Conservation (phyloP, 2,329 filamentous ascomycete genomes). For the Microcyclosporella mali region DNA sequence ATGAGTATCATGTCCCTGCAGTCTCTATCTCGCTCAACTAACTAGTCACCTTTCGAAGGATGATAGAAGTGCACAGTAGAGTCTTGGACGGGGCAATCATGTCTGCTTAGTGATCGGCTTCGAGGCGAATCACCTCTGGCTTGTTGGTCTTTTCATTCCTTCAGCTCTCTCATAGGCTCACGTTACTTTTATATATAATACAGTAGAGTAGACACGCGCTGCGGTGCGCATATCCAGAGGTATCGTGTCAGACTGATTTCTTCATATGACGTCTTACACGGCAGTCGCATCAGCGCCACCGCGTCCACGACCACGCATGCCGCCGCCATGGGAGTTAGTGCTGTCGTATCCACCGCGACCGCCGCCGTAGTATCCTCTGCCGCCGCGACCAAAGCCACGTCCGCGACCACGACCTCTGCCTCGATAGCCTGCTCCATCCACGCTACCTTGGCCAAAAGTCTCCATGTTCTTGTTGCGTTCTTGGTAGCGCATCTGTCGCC, state of each 20-base stretch:
- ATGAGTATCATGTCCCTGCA: neutral
- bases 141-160: too few species aligned
- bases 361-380: slow-evolving; percentile 9
- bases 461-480: slow-evolving; percentile 95
- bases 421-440: slow-evolving; percentile 66
- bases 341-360: slow-evolving; percentile 15
- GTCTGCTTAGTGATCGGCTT: too few species aligned
- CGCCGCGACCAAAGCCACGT: slow-evolving; percentile 50
- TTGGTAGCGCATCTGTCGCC: slow-evolving; percentile 82
- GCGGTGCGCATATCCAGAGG: neutral
- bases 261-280: slow-evolving; percentile 7
- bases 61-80: too few species aligned
- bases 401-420: slow-evolving; percentile 74
- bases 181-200: too few species aligned
- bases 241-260: neutral
- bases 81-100: too few species aligned
- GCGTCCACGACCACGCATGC: slow-evolving; percentile 16
- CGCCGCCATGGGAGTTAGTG: slow-evolving; percentile 1
- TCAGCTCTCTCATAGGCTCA: neutral
- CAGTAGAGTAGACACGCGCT: neutral
- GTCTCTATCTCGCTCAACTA: too few species aligned
- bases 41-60: too few species aligned
- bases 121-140: too few species aligned
- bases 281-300: slow-evolving; percentile 16
- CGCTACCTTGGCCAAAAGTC: slow-evolving; percentile 93